Evolutionary conservation across 371 early-diverging fungal species (phyloP).

Genomic region (Actinomucor elegans): DNA sequence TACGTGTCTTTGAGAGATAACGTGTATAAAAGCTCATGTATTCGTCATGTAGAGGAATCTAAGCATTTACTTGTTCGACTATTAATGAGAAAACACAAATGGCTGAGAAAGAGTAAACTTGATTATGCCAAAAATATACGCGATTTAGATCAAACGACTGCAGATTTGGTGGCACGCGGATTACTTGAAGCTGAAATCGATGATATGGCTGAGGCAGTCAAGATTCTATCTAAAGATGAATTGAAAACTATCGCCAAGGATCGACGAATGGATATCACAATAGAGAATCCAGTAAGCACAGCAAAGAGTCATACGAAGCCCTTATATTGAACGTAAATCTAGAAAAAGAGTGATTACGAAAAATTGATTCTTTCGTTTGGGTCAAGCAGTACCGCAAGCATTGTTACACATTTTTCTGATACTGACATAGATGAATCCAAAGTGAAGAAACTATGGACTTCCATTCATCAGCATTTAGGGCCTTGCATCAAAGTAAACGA

Average conservation of each 20-base stretch:
- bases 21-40: neutral
- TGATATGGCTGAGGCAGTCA: constrained; percentile 33
- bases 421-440: neutral
- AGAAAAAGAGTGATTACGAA: constrained; percentile 7
- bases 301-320: too few species aligned
- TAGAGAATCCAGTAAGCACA: neutral
- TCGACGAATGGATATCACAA: neutral
- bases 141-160: constrained; percentile 24
- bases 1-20: constrained; percentile 8
- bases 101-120: constrained; percentile 43
- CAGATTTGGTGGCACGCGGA: constrained; percentile 5
- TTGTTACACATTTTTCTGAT: neutral
- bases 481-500: constrained; percentile 39
- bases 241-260: constrained; percentile 11
- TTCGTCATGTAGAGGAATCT: constrained; percentile 38
- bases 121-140: constrained; percentile 30
- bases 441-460: constrained; percentile 9
- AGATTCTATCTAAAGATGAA: constrained; percentile 34
- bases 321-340: neutral
- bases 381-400: neutral
- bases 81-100: constrained; percentile 61
- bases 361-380: constrained; percentile 3
- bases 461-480: constrained; percentile 2
- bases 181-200: constrained; percentile 3
- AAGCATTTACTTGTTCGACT: constrained; percentile 65